Evolutionary conservation across 208 protist species (phyloP).

Genomic region (Leptomonas seymouri): DNA sequence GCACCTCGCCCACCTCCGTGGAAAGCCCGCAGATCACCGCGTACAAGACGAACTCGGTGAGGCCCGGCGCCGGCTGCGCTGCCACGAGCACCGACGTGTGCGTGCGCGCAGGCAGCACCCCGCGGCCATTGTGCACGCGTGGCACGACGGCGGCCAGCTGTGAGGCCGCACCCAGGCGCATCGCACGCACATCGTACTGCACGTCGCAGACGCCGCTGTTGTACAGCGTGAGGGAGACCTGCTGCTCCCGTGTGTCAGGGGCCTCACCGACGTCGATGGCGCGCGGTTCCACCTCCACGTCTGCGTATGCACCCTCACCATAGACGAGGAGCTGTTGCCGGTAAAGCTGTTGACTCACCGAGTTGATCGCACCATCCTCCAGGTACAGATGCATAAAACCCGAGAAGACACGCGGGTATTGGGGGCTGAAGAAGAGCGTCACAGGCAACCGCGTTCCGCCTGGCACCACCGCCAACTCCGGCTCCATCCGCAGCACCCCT

Average conservation of each 20-base stretch:
- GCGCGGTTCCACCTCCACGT: slow-evolving; percentile 82
- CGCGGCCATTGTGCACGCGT: slow-evolving; percentile 55
- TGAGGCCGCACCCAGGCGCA: slow-evolving; percentile 9
- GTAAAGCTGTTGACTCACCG: slow-evolving; percentile 27
- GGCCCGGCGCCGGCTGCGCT: slow-evolving; percentile 52
- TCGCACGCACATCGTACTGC: slow-evolving; percentile 74
- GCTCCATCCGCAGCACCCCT: slow-evolving; percentile 64
- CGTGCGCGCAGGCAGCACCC: slow-evolving; percentile 80
- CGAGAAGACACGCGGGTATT: slow-evolving; percentile 48
- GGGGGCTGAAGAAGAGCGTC: slow-evolving; percentile 63
- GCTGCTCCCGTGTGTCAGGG: slow-evolving; percentile 52
- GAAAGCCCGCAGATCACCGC: slow-evolving; percentile 55
- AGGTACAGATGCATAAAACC: slow-evolving; percentile 60
- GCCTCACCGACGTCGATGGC: slow-evolving; percentile 62
- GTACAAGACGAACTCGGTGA: slow-evolving; percentile 84
- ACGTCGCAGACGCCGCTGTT: slow-evolving; percentile 84
- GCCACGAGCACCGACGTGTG: slow-evolving; percentile 83
- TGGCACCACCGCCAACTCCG: slow-evolving; percentile 56
- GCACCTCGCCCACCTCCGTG: slow-evolving; percentile 34
- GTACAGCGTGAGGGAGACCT: slow-evolving; percentile 80
- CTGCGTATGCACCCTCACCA: slow-evolving; percentile 72
- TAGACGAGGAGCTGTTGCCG: slow-evolving; percentile 39
- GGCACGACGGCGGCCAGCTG: slow-evolving; percentile 28
- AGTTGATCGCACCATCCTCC: slow-evolving; percentile 27
- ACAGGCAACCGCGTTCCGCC: slow-evolving; percentile 50